phyloP scores from a whole-genome alignment of 2,329 filamentous ascomycete genomes.

The Elsinoe ampelina region DNA sequence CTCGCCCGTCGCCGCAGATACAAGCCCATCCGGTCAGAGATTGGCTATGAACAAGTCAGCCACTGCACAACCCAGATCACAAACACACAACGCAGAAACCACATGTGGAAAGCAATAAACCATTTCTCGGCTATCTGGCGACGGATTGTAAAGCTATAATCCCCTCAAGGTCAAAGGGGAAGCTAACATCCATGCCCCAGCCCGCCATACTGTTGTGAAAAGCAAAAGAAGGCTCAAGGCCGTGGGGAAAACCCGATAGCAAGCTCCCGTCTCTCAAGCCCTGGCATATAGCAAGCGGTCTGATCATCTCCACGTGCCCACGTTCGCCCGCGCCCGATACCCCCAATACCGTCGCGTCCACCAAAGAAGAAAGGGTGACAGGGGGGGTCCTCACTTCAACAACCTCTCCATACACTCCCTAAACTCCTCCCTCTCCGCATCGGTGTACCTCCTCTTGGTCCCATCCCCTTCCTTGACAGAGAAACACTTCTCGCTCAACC shows the following conservation, averaged over 20 bases:
- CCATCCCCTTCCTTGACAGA: slow-evolving; percentile 23
- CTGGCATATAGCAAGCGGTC: no score
- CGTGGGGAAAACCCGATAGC: no score
- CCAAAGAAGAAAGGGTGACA: slow-evolving; percentile 8
- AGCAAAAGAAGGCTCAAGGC: no score
- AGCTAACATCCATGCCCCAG: neutral
- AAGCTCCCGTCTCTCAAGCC: no score
- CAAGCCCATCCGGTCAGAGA: neutral
- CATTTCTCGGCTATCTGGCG: neutral
- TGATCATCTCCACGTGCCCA: neutral
- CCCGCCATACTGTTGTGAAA: neutral
- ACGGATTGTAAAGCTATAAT: neutral
- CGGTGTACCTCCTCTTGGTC: slow-evolving; percentile 17
- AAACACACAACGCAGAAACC: neutral
- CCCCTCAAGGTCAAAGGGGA: neutral
- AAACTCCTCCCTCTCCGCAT: slow-evolving; percentile 22
- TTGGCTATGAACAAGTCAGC: neutral
- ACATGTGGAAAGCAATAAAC: neutral
- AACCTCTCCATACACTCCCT: slow-evolving; percentile 21
- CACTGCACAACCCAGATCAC: neutral
- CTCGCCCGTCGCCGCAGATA: neutral
- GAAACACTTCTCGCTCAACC: slow-evolving; percentile 20
- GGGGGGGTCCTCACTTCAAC: slow-evolving; percentile 24
- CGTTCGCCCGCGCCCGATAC: no score
- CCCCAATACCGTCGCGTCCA: no score